phyloP scores from a whole-genome alignment of 202 grass and related monocot genomes.

The Alloteropsis angusta region DNA sequence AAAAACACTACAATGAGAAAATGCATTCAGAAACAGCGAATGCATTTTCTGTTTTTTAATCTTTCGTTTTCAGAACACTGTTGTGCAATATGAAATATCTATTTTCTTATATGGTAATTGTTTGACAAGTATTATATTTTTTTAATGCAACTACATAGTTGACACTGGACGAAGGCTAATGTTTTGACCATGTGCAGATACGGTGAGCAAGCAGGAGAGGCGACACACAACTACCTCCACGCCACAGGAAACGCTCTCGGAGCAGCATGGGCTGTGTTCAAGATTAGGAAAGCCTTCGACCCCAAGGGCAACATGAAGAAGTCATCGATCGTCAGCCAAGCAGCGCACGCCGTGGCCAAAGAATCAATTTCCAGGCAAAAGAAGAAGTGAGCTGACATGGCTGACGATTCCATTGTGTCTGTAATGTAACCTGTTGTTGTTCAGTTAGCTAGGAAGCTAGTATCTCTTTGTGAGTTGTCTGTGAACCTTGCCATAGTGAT shows the following conservation, averaged over 20 bases:
- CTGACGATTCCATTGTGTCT: background rate
- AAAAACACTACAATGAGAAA: background rate
- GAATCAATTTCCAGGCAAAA: slow-evolving; percentile 41
- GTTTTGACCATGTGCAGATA: slow-evolving; percentile 38
- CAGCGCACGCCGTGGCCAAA: slow-evolving; percentile 50
- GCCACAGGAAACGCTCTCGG: slow-evolving; percentile 76
- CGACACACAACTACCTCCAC: slow-evolving; percentile 54
- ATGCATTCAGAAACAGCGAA: background rate
- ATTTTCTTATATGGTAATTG: background rate
- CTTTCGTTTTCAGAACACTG: background rate
- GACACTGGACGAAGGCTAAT: background rate
- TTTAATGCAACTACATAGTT: background rate
- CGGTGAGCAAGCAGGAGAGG: slow-evolving; percentile 57
- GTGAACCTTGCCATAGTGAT: background rate
- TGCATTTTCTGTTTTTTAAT: background rate
- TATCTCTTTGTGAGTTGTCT: background rate
- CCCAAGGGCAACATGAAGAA: slow-evolving; percentile 58
- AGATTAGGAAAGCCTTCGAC: slow-evolving; percentile 78
- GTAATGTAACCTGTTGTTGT: background rate
- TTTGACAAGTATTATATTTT: background rate
- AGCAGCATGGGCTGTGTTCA: slow-evolving; percentile 89
- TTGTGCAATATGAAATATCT: background rate
- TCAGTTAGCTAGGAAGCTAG: background rate
- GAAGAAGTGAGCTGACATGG: slow-evolving; percentile 24
- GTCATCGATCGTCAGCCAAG: slow-evolving; percentile 41